These are phyloP conservation scores for Rhodosporidiobolus odoratus DNA, from an alignment of 768 basidiomycete species.

Conservation along the genomic window DNA sequence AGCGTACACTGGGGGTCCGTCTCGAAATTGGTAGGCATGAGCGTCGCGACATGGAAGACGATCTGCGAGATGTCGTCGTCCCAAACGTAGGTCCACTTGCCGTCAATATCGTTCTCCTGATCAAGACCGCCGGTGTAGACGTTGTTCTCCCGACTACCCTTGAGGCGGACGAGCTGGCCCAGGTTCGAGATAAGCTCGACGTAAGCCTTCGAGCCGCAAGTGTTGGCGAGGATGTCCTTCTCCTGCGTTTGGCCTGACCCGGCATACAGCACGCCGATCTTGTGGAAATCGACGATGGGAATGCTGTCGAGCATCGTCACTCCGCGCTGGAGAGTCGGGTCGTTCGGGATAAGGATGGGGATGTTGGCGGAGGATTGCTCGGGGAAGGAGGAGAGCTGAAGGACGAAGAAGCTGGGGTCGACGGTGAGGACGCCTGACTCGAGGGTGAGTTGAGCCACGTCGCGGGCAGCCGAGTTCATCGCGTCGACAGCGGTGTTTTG, in stretches of 20 bases:
- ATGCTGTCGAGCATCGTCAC: conserved; percentile 69
- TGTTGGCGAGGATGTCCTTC: conserved; percentile 77
- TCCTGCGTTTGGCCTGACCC: conserved; percentile 83
- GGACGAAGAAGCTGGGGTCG: conserved; percentile 52
- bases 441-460: conserved; percentile 27
- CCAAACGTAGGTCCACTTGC: conserved; percentile 97
- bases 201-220: conserved; percentile 89
- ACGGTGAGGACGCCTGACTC: conserved; percentile 36
- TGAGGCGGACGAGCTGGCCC: conserved; percentile 77
- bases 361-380: conserved; percentile 51
- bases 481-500: conserved; percentile 19
- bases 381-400: conserved; percentile 77
- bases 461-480: conserved; percentile 27
- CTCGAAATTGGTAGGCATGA: conserved; percentile 73
- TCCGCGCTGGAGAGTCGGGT: conserved; percentile 57
- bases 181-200: conserved; percentile 86
- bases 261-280: conserved; percentile 92
- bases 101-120: conserved; percentile 69
- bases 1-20: conserved; percentile 66
- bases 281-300: conserved; percentile 94
- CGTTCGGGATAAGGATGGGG: conserved; percentile 52
- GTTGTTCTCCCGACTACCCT: conserved; percentile 68
- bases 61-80: conserved; percentile 97
- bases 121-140: conserved; percentile 89
- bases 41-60: conserved; percentile 89